A percentile compares a stretch with the other conserved stretches of the same genome.
Conservation (phyloP, 192 early-diverging fungal species). For the Mortierella hygrophila region DNA sequence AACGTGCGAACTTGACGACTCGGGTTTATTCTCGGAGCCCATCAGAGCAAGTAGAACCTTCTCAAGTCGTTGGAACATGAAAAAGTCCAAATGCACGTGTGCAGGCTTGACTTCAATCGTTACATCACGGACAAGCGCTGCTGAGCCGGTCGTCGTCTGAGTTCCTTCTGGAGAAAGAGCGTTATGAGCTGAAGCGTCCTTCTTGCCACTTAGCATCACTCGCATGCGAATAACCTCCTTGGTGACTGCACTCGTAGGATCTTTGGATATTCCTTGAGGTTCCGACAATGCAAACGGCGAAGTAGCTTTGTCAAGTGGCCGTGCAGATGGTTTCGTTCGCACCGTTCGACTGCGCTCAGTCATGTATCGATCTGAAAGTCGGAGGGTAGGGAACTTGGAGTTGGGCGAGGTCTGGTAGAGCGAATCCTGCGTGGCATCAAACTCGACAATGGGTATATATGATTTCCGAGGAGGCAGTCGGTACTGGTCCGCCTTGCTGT, state of each 20-base stretch:
- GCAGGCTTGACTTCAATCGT: slow-evolving; percentile 63
- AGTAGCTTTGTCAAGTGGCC: neutral
- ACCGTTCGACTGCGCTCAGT: slow-evolving; percentile 23
- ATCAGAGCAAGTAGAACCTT: slow-evolving; percentile 55
- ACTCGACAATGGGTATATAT: slow-evolving; percentile 52
- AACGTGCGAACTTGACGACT: neutral
- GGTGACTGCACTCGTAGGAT: neutral
- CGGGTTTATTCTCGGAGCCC: neutral
- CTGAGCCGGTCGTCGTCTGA: neutral
- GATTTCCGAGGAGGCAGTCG: slow-evolving; percentile 31
- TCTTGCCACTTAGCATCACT: slow-evolving; percentile 27
- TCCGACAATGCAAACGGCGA: neutral
- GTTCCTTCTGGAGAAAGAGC: slow-evolving; percentile 6
- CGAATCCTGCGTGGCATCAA: slow-evolving; percentile 37
- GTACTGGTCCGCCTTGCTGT: slow-evolving; percentile 2
- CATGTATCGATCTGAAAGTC: slow-evolving; percentile 36
- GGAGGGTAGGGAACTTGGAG: slow-evolving; percentile 33
- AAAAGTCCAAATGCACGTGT: slow-evolving; percentile 60
- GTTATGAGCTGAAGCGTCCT: slow-evolving; percentile 15
- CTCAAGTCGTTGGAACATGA: slow-evolving; percentile 61
- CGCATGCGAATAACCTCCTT: slow-evolving; percentile 48
- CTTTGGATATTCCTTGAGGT: neutral
- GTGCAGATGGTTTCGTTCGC: slow-evolving; percentile 27
- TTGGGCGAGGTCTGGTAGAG: slow-evolving; percentile 16
- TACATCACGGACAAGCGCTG: slow-evolving; percentile 47